Percentiles rank a stretch among this genome's conserved stretches.
Evolutionary conservation across 2,329 filamentous ascomycete genomes (phyloP).

Genomic region (Celoporthe dispersa): DNA sequence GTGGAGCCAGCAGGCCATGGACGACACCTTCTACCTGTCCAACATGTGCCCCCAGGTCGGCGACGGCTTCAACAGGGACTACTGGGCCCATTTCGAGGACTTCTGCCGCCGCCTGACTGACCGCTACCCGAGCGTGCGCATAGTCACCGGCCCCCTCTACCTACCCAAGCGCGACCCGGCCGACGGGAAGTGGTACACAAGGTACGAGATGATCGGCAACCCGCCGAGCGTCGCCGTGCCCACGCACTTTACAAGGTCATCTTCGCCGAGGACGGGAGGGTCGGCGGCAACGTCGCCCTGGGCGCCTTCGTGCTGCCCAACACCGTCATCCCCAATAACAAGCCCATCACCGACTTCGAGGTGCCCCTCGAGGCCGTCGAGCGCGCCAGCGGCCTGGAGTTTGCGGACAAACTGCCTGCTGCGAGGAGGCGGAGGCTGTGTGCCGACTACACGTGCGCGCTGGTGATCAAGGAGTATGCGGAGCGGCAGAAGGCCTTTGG

Average conservation of each 20-base stretch:
- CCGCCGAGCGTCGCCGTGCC: constrained; percentile 95
- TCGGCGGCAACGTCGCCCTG: constrained; percentile 77
- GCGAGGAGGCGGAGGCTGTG: constrained; percentile 80
- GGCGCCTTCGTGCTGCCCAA: constrained; percentile 97
- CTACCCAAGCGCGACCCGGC: constrained; percentile 78
- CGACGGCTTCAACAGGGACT: constrained; percentile 97
- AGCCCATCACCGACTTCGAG: constrained; percentile 89
- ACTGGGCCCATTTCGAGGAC: constrained; percentile 99
- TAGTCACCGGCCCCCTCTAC: constrained; percentile 94
- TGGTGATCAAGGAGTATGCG: constrained; percentile 81
- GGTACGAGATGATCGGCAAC: constrained; percentile 92
- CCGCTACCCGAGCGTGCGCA: constrained; percentile 82
- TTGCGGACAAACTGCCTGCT: constrained; percentile 77
- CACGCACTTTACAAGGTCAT: constrained; percentile 99
- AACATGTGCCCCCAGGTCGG: constrained; percentile 99
- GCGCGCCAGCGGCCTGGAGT: constrained; percentile 89
- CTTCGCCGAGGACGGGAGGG: constrained; percentile 82
- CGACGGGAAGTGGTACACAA: constrained; percentile 94
- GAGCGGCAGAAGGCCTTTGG: constrained; percentile 63
- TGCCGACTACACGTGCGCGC: constrained; percentile 80
- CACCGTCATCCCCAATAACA: constrained; percentile 82
- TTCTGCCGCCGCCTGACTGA: constrained; percentile 86
- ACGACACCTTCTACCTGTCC: constrained; percentile 88
- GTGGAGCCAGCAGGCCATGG: constrained; percentile 93
- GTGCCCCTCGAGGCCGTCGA: constrained; percentile 93